Percentiles rank a stretch among this genome's conserved stretches.
Evolutionary conservation across 345 rosid species (phyloP).

Genomic region (Gossypium ekmanianum): DNA sequence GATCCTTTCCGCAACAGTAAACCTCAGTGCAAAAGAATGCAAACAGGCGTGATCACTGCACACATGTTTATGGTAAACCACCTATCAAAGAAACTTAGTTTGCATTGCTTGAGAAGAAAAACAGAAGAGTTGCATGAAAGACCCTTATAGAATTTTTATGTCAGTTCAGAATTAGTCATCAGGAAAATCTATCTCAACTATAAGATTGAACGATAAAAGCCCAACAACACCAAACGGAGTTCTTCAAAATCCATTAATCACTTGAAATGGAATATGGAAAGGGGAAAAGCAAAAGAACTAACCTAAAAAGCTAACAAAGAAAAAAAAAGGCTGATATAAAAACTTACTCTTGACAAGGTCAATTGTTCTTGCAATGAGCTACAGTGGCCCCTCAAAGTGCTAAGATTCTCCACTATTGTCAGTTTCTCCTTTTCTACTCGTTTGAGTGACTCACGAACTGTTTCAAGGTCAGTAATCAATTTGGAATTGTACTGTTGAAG

Average conservation of each 20-base stretch:
- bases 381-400: constrained; percentile 76
- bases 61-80: not conserved
- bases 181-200: not conserved
- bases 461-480: constrained; percentile 62
- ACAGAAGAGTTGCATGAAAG: not conserved
- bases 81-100: not conserved
- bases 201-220: not conserved
- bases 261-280: not conserved
- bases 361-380: constrained; percentile 80
- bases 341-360: constrained; percentile 57
- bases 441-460: constrained; percentile 49
- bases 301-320: not conserved
- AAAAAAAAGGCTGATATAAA: not conserved
- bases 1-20: no score
- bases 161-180: not conserved
- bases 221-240: not conserved
- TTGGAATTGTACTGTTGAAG: constrained; percentile 79
- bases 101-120: not conserved
- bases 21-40: not conserved
- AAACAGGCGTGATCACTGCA: not conserved
- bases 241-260: not conserved
- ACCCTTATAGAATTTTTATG: not conserved
- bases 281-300: not conserved
- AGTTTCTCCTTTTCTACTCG: constrained; percentile 76
- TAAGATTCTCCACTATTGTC: constrained; percentile 73